Percentiles rank a stretch among this genome's conserved stretches.
Conservation (phyloP, 225 moss, liverwort and hornwort species). For the Asterella californica region DNA sequence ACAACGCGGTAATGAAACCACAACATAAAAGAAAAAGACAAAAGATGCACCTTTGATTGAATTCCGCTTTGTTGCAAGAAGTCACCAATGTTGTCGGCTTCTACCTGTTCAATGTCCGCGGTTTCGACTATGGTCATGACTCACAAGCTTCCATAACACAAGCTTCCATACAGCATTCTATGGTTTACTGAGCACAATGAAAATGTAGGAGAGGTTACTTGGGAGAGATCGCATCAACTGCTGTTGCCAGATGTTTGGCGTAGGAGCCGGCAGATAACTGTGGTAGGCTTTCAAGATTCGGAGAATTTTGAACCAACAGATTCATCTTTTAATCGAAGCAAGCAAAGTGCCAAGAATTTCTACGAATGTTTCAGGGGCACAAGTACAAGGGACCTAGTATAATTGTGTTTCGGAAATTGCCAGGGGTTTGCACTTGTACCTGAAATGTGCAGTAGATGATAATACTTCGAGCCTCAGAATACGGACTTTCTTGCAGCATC, state of each 20-base stretch:
- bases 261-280: too few relatives aligned
- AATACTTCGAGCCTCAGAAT: conserved; percentile 63
- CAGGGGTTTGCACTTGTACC: conserved; percentile 34
- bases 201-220: too few relatives aligned
- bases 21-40: not conserved
- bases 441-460: conserved; percentile 94
- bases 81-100: conserved; percentile 71
- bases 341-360: not conserved
- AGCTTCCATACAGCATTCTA: not conserved
- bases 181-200: too few relatives aligned
- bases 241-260: not conserved
- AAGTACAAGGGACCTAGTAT: not conserved
- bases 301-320: not conserved
- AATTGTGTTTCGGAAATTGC: too few relatives aligned
- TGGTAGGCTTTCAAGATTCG: not conserved
- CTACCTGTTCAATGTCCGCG: conserved; percentile 44
- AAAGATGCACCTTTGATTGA: conserved; percentile 59
- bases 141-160: not conserved
- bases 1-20: not conserved
- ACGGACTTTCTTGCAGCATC: conserved; percentile 66
- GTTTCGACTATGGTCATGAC: not conserved
- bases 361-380: too few relatives aligned
- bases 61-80: conserved; percentile 76
- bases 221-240: not conserved
- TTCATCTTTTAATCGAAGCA: not conserved